A percentile compares a stretch with the other conserved stretches of the same genome.
Conservation (phyloP, 2,329 filamentous ascomycete genomes). For the Hypoxylon sp. region DNA sequence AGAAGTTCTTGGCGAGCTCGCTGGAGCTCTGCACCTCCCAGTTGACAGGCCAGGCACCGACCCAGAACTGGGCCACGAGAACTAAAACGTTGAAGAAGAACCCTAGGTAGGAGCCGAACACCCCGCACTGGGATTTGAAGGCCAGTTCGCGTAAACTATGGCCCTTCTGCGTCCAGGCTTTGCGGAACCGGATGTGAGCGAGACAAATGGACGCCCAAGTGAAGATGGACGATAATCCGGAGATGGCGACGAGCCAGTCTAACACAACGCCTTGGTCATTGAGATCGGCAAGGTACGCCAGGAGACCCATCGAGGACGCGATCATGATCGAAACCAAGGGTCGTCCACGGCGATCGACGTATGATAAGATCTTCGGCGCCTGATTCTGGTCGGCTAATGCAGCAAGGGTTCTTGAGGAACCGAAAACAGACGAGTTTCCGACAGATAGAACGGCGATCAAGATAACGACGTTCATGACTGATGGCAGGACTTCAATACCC, state of each 20-base stretch:
- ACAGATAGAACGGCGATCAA: slow-evolving; percentile 91
- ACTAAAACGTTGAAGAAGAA: slow-evolving; percentile 82
- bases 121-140: slow-evolving; percentile 84
- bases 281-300: slow-evolving; percentile 82
- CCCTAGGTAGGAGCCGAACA: slow-evolving; percentile 85
- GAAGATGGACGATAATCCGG: slow-evolving; percentile 80
- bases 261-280: slow-evolving; percentile 74
- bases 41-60: slow-evolving; percentile 81
- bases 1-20: slow-evolving; percentile 76
- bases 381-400: slow-evolving; percentile 91
- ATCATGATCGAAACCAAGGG: slow-evolving; percentile 81
- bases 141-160: slow-evolving; percentile 83
- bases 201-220: slow-evolving; percentile 89
- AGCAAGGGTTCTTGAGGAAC: slow-evolving; percentile 89
- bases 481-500: slow-evolving; percentile 84
- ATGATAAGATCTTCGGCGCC: slow-evolving; percentile 82
- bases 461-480: slow-evolving; percentile 95
- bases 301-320: slow-evolving; percentile 77
- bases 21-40: slow-evolving; percentile 62
- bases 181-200: slow-evolving; percentile 92
- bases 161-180: slow-evolving; percentile 79
- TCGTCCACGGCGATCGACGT: slow-evolving; percentile 86
- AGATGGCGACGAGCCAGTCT: slow-evolving; percentile 83
- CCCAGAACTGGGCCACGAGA: slow-evolving; percentile 89
- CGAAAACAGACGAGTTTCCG: slow-evolving; percentile 92